Conservation (phyloP, 305 asterid genomes). For the Withania somnifera region DNA sequence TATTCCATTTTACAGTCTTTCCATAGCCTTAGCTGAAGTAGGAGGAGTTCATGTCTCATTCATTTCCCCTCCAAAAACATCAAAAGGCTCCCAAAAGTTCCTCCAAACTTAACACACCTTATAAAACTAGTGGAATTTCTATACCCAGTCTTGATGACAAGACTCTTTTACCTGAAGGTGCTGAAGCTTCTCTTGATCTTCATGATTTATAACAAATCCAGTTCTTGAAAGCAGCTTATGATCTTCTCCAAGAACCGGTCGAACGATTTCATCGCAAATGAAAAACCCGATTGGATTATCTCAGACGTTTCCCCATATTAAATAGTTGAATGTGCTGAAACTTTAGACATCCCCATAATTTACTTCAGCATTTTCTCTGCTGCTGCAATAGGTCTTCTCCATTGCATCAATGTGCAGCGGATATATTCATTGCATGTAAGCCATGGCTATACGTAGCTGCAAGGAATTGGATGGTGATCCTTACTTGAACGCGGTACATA, state of each 20-base stretch:
- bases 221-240: slow-evolving; percentile 4
- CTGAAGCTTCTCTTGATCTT: slow-evolving; percentile 9
- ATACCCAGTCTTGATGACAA: not conserved
- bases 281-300: slow-evolving; percentile 1
- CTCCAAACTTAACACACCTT: not conserved
- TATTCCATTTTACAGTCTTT: not conserved
- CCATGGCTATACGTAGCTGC: slow-evolving; percentile 4
- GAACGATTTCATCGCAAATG: not conserved
- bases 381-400: not conserved
- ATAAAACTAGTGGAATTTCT: not conserved
- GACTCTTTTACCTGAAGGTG: slow-evolving; percentile 1
- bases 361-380: not conserved
- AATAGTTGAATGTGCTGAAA: slow-evolving; percentile 1
- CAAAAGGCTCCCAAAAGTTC: not conserved
- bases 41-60: not conserved
- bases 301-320: not conserved
- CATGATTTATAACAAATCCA: not conserved
- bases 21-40: not conserved
- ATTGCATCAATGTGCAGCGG: not conserved
- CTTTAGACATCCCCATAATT: not conserved
- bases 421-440: not conserved
- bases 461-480: not conserved
- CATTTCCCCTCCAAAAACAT: not conserved
- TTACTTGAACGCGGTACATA: not conserved
- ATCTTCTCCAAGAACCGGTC: slow-evolving; percentile 7